A percentile compares a stretch with the other conserved stretches of the same genome.
phyloP scores from a whole-genome alignment of 2,329 filamentous ascomycete genomes.

The Cercospora berteroae region DNA sequence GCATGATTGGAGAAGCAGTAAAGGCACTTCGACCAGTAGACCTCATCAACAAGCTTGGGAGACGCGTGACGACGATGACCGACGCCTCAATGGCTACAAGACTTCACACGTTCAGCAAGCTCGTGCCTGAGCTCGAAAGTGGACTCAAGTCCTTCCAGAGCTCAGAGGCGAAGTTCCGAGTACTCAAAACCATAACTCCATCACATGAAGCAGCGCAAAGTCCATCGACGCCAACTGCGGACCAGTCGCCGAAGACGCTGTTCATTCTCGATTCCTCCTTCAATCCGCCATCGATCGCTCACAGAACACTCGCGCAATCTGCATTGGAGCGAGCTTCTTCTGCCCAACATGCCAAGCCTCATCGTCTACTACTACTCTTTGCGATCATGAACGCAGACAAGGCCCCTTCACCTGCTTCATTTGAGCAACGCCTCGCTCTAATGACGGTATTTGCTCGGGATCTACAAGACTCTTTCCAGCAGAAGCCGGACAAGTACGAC shows the following conservation, averaged over 20 bases:
- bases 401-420: conserved; percentile 63
- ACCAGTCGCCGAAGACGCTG: conserved; percentile 45
- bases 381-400: conserved; percentile 67
- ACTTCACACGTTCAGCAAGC: conserved; percentile 14
- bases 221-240: conserved; percentile 15
- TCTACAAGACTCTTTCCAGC: conserved; percentile 35
- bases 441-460: conserved; percentile 68
- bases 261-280: conserved; percentile 66
- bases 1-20: background rate
- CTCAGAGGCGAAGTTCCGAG: conserved; percentile 39
- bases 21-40: background rate
- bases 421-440: conserved; percentile 66
- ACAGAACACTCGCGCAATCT: conserved; percentile 55
- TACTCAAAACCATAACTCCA: conserved; percentile 38
- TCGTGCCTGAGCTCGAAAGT: conserved; percentile 36
- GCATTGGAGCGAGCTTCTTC: conserved; percentile 46
- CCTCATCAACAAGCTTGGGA: background rate
- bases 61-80: conserved; percentile 4
- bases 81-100: conserved; percentile 16
- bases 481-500: conserved; percentile 23
- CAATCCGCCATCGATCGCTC: conserved; percentile 63
- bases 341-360: conserved; percentile 38
- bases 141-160: conserved; percentile 46
- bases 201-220: conserved; percentile 19
- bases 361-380: conserved; percentile 57